Conservation (phyloP, 163 green algal genomes). For the Scenedesmus sp. region DNA sequence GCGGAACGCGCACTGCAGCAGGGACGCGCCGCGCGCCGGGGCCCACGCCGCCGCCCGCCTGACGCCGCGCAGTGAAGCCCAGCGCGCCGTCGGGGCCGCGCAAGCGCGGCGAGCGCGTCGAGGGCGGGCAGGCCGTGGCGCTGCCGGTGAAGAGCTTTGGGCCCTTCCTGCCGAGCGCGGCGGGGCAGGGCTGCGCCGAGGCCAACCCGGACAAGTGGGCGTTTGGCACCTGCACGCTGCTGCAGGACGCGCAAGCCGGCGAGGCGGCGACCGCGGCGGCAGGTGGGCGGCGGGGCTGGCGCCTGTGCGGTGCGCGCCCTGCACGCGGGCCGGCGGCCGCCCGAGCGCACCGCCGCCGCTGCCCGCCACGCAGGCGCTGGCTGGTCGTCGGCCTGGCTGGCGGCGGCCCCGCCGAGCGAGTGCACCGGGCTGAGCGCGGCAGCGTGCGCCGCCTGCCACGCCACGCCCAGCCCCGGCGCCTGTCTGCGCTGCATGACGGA, state of each 20-base stretch:
- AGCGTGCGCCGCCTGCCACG: constrained; percentile 4
- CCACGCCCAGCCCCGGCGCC: neutral
- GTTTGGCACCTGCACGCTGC: constrained; percentile 25
- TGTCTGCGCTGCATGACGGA: constrained; percentile 21
- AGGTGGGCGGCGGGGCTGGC: neutral
- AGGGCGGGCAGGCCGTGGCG: neutral
- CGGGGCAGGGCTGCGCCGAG: neutral
- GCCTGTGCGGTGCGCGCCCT: neutral
- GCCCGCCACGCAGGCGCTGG: neutral
- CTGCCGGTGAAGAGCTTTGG: constrained; percentile 20
- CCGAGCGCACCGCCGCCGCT: neutral
- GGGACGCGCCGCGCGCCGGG: neutral
- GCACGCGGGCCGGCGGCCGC: neutral
- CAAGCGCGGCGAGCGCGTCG: neutral
- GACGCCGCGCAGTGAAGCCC: neutral
- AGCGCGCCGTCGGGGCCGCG: neutral
- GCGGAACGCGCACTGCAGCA: neutral
- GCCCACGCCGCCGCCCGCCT: neutral
- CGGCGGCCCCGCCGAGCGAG: neutral
- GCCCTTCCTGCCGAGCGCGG: neutral
- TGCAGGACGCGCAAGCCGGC: neutral
- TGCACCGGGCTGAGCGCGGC: constrained; percentile 1
- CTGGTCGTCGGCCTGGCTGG: constrained; percentile 15
- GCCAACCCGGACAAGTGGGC: neutral
- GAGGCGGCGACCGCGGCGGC: neutral